phyloP scores from a whole-genome alignment of 768 basidiomycete genomes.

The Auricularia auricula-judae region DNA sequence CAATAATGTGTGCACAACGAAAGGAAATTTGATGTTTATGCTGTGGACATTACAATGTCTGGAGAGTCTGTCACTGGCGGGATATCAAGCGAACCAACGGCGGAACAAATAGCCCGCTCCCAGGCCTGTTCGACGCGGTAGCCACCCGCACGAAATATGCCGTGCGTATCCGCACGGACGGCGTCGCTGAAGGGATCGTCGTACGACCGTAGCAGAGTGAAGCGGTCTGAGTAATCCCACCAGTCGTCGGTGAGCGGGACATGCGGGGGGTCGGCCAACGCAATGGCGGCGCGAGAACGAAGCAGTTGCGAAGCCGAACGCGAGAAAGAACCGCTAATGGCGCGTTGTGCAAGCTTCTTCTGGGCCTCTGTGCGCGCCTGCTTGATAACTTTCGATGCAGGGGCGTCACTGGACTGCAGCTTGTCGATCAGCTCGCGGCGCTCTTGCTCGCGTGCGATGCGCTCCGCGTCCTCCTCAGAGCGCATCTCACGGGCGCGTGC shows the following conservation, averaged over 20 bases:
- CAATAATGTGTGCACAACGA: conserved; percentile 1
- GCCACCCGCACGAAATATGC: conserved; percentile 74
- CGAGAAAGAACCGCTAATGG: background rate
- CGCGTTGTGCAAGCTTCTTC: conserved; percentile 18
- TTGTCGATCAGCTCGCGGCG: conserved; percentile 68
- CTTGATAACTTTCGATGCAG: conserved; percentile 29
- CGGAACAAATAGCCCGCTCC: conserved; percentile 66
- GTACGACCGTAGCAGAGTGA: conserved; percentile 44
- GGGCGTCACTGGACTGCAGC: conserved; percentile 57
- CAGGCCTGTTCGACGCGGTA: conserved; percentile 76
- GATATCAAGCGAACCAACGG: conserved; percentile 64
- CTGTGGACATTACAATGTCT: background rate
- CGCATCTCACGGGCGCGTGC: conserved; percentile 54
- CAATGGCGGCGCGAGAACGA: conserved; percentile 54
- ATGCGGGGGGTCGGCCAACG: conserved; percentile 63
- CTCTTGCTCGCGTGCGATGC: conserved; percentile 63
- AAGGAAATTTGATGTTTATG: background rate
- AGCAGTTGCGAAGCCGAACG: conserved; percentile 16
- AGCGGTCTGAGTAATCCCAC: conserved; percentile 66
- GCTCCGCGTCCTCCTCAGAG: conserved; percentile 63
- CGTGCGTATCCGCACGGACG: conserved; percentile 63
- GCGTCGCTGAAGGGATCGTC: conserved; percentile 66
- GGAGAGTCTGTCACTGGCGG: conserved; percentile 22
- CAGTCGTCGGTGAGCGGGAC: conserved; percentile 67
- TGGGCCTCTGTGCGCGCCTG: conserved; percentile 50